phyloP scores from a whole-genome alignment of 164 flowering plant genomes.

The Chimonanthus salicifolius region DNA sequence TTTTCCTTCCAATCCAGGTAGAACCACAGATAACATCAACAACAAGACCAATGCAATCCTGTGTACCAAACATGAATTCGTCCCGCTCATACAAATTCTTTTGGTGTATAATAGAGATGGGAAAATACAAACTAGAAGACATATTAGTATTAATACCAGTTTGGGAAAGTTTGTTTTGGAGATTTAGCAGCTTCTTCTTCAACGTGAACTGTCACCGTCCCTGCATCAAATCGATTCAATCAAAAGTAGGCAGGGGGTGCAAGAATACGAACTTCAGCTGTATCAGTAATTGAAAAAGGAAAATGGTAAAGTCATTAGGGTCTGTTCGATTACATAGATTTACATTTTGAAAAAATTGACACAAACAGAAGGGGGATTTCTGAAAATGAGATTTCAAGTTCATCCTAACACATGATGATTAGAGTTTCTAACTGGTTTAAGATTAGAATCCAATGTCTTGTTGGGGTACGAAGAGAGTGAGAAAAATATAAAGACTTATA shows the following conservation, averaged over 20 bases:
- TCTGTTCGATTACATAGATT: too few relatives aligned
- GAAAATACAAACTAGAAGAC: background rate
- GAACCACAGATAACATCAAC: background rate
- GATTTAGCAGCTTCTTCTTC: background rate
- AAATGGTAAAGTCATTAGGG: too few relatives aligned
- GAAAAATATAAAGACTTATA: too few relatives aligned
- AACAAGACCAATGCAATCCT: background rate
- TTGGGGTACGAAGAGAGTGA: too few relatives aligned
- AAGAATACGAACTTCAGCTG: too few relatives aligned
- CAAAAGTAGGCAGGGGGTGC: background rate
- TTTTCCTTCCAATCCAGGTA: conserved; percentile 2
- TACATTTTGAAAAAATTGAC: too few relatives aligned
- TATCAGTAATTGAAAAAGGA: too few relatives aligned
- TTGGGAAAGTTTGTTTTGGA: background rate
- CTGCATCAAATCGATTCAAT: background rate
- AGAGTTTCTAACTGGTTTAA: too few relatives aligned
- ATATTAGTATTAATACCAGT: background rate
- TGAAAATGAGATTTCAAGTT: too few relatives aligned
- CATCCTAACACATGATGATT: too few relatives aligned
- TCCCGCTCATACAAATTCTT: background rate
- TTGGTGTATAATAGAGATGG: background rate
- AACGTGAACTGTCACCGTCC: background rate
- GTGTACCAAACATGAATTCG: background rate
- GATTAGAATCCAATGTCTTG: too few relatives aligned
- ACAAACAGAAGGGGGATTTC: too few relatives aligned